Evolutionary conservation across 2,329 filamentous ascomycete genomes (phyloP), one percentile per base, ranked within the genome.

Genomic region (Exophiala calicioides): DNA sequence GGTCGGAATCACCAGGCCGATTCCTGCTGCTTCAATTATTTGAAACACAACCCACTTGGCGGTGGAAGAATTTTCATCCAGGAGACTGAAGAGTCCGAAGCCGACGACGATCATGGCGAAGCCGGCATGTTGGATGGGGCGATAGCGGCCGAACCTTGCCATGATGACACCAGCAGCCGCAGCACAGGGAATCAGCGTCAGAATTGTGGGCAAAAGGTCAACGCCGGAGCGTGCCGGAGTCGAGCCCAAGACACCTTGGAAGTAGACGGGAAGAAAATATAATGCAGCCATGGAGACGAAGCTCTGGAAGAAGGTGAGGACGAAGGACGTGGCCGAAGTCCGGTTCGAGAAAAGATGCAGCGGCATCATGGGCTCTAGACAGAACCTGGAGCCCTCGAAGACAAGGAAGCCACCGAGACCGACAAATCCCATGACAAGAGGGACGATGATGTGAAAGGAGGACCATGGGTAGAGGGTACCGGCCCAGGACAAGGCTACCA

Each of bases 181-280:
- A 3, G 56, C 60, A 5, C 43, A 41, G 1, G 53, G 40, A 1
- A 60, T 29, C 7, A 53, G 18, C 1, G 36, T 35, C 2, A 62
- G 33, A 12, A 55, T 44, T 2, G 33, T 50, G 1, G 64, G 61
- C 1, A 65, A 37, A 4, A 63, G 47, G 2, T 50, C 39, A 2
- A 61, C 46, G 3, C 63, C 58, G 3, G 65, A 60, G 0, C 59
- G 47, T 0, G 55, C 42, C 0, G 71, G 65, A 0, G 60, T 55
- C 3, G 60, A 35, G 10, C 34, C 24, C 2, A 32, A 27, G 24
- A 52, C 49, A 4, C 31, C 37, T 37, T 70, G 73, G 30, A 75
- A 58, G 0, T 67, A 61, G 32, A 69, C 56, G 37, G 71, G 29
- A n/a, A 80, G 60, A 0, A 75, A 72, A 51, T 74, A 72, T 3